Conservation (phyloP, 176 grass and related monocot species). For the Musa troglodytarum region DNA sequence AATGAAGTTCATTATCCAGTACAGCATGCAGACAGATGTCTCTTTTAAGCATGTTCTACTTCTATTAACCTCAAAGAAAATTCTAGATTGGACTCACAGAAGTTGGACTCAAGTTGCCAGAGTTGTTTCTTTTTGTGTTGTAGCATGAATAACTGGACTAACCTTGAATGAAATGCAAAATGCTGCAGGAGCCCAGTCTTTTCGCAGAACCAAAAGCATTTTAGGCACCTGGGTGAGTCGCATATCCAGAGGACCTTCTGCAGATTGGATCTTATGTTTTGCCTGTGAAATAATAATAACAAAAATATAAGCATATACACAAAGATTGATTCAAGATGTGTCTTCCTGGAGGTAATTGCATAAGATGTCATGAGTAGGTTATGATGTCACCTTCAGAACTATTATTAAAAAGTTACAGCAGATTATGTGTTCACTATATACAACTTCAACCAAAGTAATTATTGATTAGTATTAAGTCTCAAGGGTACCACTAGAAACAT, state of each 20-base stretch:
- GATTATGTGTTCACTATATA: too few relatives aligned
- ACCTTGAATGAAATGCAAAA: constrained; percentile 93
- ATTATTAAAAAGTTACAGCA: too few relatives aligned
- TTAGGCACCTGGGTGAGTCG: constrained; percentile 72
- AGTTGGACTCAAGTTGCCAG: too few relatives aligned
- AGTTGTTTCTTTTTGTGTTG: neutral
- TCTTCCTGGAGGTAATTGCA: neutral
- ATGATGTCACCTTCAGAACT: too few relatives aligned
- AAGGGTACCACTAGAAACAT: too few relatives aligned
- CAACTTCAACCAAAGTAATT: too few relatives aligned
- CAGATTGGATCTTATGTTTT: constrained; percentile 95
- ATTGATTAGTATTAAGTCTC: too few relatives aligned
- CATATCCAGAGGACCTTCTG: constrained; percentile 74
- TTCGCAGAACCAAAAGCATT: constrained; percentile 62
- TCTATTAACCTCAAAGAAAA: too few relatives aligned
- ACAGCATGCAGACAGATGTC: neutral
- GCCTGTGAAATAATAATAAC: constrained; percentile 33
- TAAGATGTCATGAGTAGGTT: too few relatives aligned
- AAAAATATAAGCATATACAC: neutral
- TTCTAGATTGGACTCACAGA: neutral
- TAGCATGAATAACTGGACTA: constrained; percentile 5
- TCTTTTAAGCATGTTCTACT: too few relatives aligned
- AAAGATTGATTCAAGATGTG: neutral
- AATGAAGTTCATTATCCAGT: neutral
- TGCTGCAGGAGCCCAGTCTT: constrained; percentile 65